phyloP scores from a whole-genome alignment of 495 filamentous ascomycete genomes.

The Penicillium pancosmium region DNA sequence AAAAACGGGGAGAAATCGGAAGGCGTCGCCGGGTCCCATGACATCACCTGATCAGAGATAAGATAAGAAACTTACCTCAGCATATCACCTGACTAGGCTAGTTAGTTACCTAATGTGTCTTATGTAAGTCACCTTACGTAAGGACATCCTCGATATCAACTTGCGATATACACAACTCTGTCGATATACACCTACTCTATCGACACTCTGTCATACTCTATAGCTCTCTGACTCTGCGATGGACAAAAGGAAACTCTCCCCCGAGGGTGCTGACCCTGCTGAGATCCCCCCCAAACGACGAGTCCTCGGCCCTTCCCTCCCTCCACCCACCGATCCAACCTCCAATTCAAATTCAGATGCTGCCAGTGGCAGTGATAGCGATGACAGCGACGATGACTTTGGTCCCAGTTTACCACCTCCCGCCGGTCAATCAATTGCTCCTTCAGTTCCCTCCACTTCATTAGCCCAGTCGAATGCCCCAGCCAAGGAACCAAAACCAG shows the following conservation, averaged over 20 bases:
- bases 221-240: slow-evolving; percentile 5
- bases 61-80: too few species aligned
- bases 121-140: too few species aligned
- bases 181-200: too few species aligned
- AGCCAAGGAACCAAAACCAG: slow-evolving; percentile 18
- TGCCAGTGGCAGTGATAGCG: slow-evolving; percentile 17
- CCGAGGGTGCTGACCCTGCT: slow-evolving; percentile 4
- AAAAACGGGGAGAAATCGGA: neutral
- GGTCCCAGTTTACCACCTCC: slow-evolving; percentile 78
- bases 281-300: slow-evolving; percentile 21
- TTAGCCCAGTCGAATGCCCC: slow-evolving; percentile 19
- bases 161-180: too few species aligned
- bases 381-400: slow-evolving; percentile 62
- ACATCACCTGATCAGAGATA: slow-evolving; percentile 3
- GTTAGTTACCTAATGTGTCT: too few species aligned
- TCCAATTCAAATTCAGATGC: slow-evolving; percentile 17
- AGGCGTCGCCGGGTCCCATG: neutral
- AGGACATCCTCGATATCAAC: too few species aligned
- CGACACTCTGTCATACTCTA: too few species aligned
- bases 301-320: slow-evolving; percentile 39
- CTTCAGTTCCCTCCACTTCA: slow-evolving; percentile 17
- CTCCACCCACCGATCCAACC: slow-evolving; percentile 16
- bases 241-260: slow-evolving; percentile 24
- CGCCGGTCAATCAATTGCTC: slow-evolving; percentile 29
- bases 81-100: too few species aligned